Conservation (phyloP, 2,329 filamentous ascomycete species). For the Ceratocystis papillata region DNA sequence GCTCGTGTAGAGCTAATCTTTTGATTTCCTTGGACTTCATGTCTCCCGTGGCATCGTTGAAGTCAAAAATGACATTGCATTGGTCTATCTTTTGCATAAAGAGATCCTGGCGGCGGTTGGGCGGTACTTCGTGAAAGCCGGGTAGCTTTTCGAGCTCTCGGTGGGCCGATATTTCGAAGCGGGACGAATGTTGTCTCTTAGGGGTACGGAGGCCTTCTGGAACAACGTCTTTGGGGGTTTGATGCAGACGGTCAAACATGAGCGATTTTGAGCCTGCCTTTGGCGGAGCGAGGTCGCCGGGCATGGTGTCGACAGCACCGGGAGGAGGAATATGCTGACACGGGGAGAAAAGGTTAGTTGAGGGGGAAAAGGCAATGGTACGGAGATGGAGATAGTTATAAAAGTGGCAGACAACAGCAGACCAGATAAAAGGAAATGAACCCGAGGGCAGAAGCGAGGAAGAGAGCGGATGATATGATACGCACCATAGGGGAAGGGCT, state of each 20-base stretch:
- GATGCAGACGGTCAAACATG: conserved; percentile 78
- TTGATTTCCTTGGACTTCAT: conserved; percentile 99
- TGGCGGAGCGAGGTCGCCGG: conserved; percentile 86
- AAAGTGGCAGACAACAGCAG: conserved; percentile 21
- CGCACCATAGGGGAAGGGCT: conserved; percentile 86
- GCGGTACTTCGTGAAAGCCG: conserved; percentile 94
- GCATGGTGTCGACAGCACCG: conserved; percentile 93
- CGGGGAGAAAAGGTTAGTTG: conserved; percentile 16
- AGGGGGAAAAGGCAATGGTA: neutral
- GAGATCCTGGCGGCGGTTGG: conserved; percentile 85
- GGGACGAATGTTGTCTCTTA: conserved; percentile 91
- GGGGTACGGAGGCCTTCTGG: conserved; percentile 91
- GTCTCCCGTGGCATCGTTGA: conserved; percentile 93
- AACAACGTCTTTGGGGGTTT: conserved; percentile 82
- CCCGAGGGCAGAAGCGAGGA: conserved; percentile 16
- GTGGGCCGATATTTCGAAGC: conserved; percentile 95
- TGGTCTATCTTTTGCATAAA: conserved; percentile 99
- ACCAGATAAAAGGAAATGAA: conserved; percentile 17
- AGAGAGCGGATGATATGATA: conserved; percentile 21
- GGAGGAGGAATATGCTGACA: conserved; percentile 78
- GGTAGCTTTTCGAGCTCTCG: conserved; percentile 94
- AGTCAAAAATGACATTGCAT: conserved; percentile 99
- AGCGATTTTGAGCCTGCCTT: conserved; percentile 83
- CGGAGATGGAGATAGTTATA: neutral
- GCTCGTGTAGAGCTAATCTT: conserved; percentile 83